Evolutionary conservation across 2,329 filamentous ascomycete genomes (phyloP).

Genomic region (Ascochyta koolunga): DNA sequence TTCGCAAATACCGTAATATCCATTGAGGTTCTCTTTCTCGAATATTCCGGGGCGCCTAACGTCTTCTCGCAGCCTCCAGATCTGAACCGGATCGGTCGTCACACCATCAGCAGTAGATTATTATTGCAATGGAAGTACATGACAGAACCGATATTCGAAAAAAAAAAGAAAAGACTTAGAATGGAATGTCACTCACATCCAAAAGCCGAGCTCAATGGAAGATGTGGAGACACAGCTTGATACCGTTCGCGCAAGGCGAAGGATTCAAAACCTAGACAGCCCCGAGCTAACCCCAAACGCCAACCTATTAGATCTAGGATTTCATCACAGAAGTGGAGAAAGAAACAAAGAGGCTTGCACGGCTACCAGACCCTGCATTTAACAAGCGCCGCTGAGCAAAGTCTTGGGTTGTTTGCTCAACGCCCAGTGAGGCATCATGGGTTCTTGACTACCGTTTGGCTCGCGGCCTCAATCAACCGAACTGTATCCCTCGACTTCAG

Average conservation of each 20-base stretch:
- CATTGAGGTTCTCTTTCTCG: neutral
- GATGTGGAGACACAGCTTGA: too few relatives aligned
- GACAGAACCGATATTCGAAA: neutral
- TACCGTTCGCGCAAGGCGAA: neutral
- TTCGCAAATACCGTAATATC: too few relatives aligned
- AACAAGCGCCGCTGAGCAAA: neutral
- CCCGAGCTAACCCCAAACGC: neutral
- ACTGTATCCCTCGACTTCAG: too few relatives aligned
- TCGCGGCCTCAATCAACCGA: too few relatives aligned
- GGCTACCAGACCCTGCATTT: neutral
- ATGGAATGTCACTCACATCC: neutral
- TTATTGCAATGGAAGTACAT: neutral
- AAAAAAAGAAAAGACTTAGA: too few relatives aligned
- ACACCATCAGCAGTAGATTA: neutral
- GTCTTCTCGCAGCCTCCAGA: neutral
- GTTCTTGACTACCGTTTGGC: too few relatives aligned
- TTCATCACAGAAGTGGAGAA: neutral
- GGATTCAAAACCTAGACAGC: neutral
- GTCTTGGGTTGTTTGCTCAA: neutral
- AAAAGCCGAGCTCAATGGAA: neutral
- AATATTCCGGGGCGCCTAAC: neutral
- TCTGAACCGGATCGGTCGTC: neutral
- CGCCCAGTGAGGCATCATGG: neutral
- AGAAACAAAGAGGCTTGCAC: neutral
- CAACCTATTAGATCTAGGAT: neutral